A percentile compares a stretch with the other conserved stretches of the same genome.
Conservation (phyloP, 208 protist species). For the Strigomonas culicis region DNA sequence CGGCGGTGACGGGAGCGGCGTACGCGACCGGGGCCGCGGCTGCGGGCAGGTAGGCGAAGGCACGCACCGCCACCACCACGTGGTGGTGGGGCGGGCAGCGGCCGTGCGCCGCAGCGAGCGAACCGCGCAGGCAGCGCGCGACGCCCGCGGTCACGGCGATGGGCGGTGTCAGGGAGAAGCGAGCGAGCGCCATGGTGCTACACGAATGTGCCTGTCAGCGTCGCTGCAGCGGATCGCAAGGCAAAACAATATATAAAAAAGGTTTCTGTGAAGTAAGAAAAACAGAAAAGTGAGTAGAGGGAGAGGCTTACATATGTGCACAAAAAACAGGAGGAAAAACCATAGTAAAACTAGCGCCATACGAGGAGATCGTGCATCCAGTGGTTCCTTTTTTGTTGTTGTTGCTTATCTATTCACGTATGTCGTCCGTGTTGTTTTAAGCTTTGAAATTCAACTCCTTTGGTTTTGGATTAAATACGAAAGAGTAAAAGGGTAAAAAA, state of each 20-base stretch:
- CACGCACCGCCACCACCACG: too few relatives aligned
- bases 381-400: too few relatives aligned
- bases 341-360: constrained; percentile 12
- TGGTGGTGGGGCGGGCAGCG: too few relatives aligned
- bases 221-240: too few relatives aligned
- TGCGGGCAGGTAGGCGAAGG: background rate
- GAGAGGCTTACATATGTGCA: background rate
- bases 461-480: constrained; percentile 3
- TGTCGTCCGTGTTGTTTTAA: too few relatives aligned
- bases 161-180: background rate
- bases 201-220: background rate
- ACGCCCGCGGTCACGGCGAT: too few relatives aligned
- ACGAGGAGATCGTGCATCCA: constrained; percentile 2
- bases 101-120: too few relatives aligned
- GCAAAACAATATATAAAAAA: background rate
- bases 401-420: too few relatives aligned
- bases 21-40: background rate
- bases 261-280: background rate
- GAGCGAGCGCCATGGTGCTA: background rate
- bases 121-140: too few relatives aligned
- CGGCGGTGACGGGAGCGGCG: background rate
- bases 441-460: too few relatives aligned
- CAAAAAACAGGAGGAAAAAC: constrained; percentile 9
- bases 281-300: background rate
- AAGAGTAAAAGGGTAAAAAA: background rate